These are phyloP conservation scores for Volutella citrinella DNA, from an alignment of 2,329 filamentous ascomycete species.

Conservation along the genomic window DNA sequence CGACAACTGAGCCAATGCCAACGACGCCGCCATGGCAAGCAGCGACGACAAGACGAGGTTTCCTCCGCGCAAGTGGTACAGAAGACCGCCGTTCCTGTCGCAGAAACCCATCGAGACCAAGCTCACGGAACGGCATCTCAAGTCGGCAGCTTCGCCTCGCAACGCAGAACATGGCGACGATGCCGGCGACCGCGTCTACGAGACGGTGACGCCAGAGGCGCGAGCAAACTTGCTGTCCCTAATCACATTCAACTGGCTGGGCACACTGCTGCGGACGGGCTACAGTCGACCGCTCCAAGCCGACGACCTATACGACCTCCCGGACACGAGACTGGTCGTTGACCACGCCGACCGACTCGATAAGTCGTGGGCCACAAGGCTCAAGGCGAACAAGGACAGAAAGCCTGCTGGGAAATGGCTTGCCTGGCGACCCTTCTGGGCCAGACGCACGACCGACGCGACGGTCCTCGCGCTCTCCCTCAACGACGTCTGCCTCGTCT, in stretches of 20 bases:
- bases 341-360: constrained; percentile 22
- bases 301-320: constrained; percentile 21
- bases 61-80: constrained; percentile 29
- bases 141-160: too few relatives aligned
- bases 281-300: constrained; percentile 16
- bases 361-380: constrained; percentile 15
- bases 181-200: too few relatives aligned
- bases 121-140: constrained; percentile 12
- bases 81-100: constrained; percentile 27
- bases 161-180: too few relatives aligned
- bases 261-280: constrained; percentile 16
- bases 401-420: not conserved
- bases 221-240: constrained; percentile 18
- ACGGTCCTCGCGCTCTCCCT: constrained; percentile 26
- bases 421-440: constrained; percentile 22
- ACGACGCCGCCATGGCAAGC: constrained; percentile 18
- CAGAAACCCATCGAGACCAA: constrained; percentile 20
- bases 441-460: constrained; percentile 19
- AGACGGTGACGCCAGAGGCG: constrained; percentile 15
- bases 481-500: constrained; percentile 27
- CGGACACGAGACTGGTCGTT: constrained; percentile 9
- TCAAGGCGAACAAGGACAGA: constrained; percentile 11
- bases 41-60: constrained; percentile 23
- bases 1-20: too few relatives aligned
- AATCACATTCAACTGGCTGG: constrained; percentile 21